Evolutionary conservation across 768 basidiomycete genomes (phyloP).

Genomic region (Rhodotorula diobovata): DNA sequence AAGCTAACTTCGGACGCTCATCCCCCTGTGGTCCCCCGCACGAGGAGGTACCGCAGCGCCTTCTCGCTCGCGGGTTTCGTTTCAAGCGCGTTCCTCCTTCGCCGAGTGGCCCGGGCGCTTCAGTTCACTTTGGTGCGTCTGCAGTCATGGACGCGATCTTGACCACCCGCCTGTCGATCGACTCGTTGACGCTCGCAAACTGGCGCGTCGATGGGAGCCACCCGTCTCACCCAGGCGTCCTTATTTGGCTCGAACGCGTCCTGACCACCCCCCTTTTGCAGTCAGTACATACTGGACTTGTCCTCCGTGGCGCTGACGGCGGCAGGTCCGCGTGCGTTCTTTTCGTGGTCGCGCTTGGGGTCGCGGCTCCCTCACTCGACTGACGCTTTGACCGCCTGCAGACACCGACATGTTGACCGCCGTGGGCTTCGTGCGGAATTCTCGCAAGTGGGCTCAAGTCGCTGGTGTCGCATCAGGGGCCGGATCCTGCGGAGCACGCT

Average conservation of each 20-base stretch:
- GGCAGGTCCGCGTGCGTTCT: background rate
- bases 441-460: constrained; percentile 82
- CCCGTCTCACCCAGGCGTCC: background rate
- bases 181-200: background rate
- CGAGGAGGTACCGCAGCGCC: constrained; percentile 7
- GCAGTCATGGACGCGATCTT: background rate
- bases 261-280: background rate
- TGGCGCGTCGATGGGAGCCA: constrained; percentile 6
- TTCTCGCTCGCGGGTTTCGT: background rate
- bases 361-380: background rate
- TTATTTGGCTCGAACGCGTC: background rate
- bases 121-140: background rate
- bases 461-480: constrained; percentile 84
- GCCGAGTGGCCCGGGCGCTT: accelerated
- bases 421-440: constrained; percentile 58
- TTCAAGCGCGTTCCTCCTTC: background rate
- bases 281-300: constrained; percentile 11
- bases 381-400: background rate
- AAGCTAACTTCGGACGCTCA: too few relatives aligned
- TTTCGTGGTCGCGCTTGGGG: too few relatives aligned
- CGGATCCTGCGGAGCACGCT: constrained; percentile 77
- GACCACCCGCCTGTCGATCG: background rate
- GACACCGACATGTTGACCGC: constrained; percentile 6
- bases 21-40: background rate
- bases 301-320: constrained; percentile 17